phyloP scores from a whole-genome alignment of 768 basidiomycete species.

The Suillus discolor region DNA sequence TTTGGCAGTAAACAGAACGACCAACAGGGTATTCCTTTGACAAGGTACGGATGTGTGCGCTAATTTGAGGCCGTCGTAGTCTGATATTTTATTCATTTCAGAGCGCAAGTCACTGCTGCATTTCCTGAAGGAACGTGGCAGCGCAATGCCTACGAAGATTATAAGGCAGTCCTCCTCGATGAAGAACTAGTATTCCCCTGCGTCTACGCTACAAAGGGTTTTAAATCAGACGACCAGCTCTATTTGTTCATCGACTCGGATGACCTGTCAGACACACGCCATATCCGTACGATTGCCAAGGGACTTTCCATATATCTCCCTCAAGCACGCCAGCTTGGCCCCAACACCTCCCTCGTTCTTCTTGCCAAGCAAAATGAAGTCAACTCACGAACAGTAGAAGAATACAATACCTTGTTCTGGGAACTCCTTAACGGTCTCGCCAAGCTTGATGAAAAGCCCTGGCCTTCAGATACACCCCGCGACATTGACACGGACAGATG shows the following conservation, averaged over 20 bases:
- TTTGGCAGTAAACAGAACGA: background rate
- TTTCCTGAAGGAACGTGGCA: conserved; percentile 22
- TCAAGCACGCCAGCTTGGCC: conserved; percentile 19
- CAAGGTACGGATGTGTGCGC: conserved; percentile 9
- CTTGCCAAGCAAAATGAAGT: conserved; percentile 18
- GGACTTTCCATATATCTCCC: conserved; percentile 19
- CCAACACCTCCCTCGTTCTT: conserved; percentile 23
- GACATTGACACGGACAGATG: conserved; percentile 25
- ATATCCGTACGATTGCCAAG: conserved; percentile 21
- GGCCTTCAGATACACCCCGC: conserved; percentile 19
- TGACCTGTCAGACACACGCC: conserved; percentile 23
- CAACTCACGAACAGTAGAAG: conserved; percentile 16
- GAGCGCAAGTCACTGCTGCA: conserved; percentile 17
- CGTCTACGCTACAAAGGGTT: conserved; percentile 25
- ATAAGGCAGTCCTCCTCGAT: conserved; percentile 23
- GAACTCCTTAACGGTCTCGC: conserved; percentile 22
- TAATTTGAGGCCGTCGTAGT: too few species aligned
- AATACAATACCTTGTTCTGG: conserved; percentile 24
- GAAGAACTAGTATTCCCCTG: conserved; percentile 24
- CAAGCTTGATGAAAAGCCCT: conserved; percentile 19
- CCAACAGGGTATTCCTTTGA: conserved; percentile 18
- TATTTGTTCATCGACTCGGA: conserved; percentile 27
- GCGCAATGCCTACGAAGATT: conserved; percentile 20
- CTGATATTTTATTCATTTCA: conserved; percentile 6
- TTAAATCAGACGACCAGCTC: conserved; percentile 23